Evolutionary conservation across 805 yeast genomes (phyloP), one percentile per base, ranked within the genome.

Genomic region (Hanseniaspora osmophila): DNA sequence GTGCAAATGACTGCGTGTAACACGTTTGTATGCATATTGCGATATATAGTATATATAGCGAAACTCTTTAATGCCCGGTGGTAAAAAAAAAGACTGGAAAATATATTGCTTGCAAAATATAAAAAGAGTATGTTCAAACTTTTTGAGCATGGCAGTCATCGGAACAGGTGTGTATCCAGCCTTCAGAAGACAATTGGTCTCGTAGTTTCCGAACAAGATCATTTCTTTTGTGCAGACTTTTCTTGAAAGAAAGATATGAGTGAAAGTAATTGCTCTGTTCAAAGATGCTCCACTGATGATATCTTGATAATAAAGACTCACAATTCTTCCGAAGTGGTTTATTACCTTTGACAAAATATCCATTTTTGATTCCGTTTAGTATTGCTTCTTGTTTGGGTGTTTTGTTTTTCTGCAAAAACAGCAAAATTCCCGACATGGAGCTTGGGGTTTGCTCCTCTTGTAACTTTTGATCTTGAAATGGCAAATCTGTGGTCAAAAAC

Each of bases 281-380:
- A 10, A 54, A 13, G 6, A 44, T 41, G 62, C 18, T 10, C 41
- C 64, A 61, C 44, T 58, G 60, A 5, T 54, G 44, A 33, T 44
- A 48, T 41, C 63, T 48, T 27, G 61, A 56, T 4, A 60, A 45
- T 1, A 45, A 30, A 0, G 61, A 33, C 40, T 58, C 56, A 4
- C 77, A 76, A 12, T 68, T 65, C 15, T 54, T 55, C 33, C 68
- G 58, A 0, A 78, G 65, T 0, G 69, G 68, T 42, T 60, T 63
- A 35, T 61, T 68, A 2, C 50, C 47, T 51, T 74, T 77, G 1
- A 67, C 49, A 46, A 57, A 67, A 17, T 69, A 67, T 0, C 90
- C 88, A 50, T 76, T 77, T 48, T 69, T 74, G 9, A 79, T 73
- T 0, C 85, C 86, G 51, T 73, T 72, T 37, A 74, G 66, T 10